Conservation (phyloP, 305 asterid species). For the Fraxinus paxiana region DNA sequence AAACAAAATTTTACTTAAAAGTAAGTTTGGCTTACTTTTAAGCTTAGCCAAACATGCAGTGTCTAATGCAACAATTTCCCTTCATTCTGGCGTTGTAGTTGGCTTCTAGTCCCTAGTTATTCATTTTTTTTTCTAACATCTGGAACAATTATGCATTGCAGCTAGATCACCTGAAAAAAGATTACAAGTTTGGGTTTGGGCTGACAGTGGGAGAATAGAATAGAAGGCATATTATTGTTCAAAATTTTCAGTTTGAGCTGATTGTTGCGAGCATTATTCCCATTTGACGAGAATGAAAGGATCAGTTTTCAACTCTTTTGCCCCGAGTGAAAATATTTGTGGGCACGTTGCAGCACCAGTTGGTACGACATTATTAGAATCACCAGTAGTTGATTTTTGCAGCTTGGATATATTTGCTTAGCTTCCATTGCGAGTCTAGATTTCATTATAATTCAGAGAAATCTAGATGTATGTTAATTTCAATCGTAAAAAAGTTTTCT, state of each 20-base stretch:
- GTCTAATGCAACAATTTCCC: not conserved
- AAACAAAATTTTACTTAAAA: not conserved
- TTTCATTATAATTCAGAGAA: slow-evolving; percentile 18
- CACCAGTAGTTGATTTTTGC: slow-evolving; percentile 36
- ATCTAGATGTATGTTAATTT: not conserved
- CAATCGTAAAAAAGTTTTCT: not conserved
- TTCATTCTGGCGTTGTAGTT: not conserved
- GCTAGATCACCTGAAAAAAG: slow-evolving; percentile 85
- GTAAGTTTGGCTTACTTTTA: not conserved
- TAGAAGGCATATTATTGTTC: slow-evolving; percentile 5
- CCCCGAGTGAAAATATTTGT: slow-evolving; percentile 22
- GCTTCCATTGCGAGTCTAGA: slow-evolving; percentile 24
- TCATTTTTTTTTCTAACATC: not conserved
- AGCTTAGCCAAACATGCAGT: not conserved
- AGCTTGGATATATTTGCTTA: slow-evolving; percentile 28
- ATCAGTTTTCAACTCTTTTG: slow-evolving; percentile 30
- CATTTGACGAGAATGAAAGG: slow-evolving; percentile 29
- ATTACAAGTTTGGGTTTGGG: slow-evolving; percentile 90
- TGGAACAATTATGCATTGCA: slow-evolving; percentile 33
- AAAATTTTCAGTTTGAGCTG: slow-evolving; percentile 20
- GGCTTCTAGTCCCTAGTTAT: not conserved
- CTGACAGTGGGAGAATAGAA: slow-evolving; percentile 63
- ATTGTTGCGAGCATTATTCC: slow-evolving; percentile 16
- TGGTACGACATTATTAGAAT: slow-evolving; percentile 21
- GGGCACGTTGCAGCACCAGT: slow-evolving; percentile 19